Base-by-base conservation (phyloP, 441 rosid genomes). In the Hura crepitans region DNA sequence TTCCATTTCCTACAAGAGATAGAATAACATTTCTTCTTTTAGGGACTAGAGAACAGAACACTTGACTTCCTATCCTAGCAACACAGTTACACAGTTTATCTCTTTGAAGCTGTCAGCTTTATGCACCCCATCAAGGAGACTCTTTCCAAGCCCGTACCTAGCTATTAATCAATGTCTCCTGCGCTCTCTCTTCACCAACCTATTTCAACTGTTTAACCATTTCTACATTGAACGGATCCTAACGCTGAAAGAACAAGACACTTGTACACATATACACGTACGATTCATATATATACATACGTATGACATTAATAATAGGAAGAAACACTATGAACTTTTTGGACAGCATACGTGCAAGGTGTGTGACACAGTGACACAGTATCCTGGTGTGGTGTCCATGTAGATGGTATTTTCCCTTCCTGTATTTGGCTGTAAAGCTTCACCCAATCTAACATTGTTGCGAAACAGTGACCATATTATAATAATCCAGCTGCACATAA, bases 91-190 rank as follows among this genome's bases (percentile, higher is more conserved):
- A n/a, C n/a, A n/a, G n/a, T n/a, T n/a, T n/a, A n/a, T n/a, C n/a
- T n/a, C n/a, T n/a, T n/a, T 59, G 23, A 66, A 78, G 80, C 77
- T 76, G 84, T 77, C 82, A 62, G 53, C 66, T 65, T 25, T 74
- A 51, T 49, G 74, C 69, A 69, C 70, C 78, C 72, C 62, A 28
- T 72, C 49, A 63, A 71, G 71, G 63, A 66, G 63, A 61, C 69
- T 66, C 70, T 53, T 72, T 59, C 58, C 65, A 54, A 51, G 54
- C 70, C 62, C 73, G 54, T 58, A 28, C 77, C 51, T 23, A 66
- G 58, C 74, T 46, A 73, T 71, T 68, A 51, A 75, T 74, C 74
- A 66, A 65, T 74, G 72, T 20, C 57, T 57, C 70, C 0, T 68
- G 28, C 25, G 30, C 17, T 30, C 74, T 50, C 31, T 51, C 71